Base-by-base conservation (phyloP, 2,329 filamentous ascomycete genomes). In the Ophiostoma quercus region DNA sequence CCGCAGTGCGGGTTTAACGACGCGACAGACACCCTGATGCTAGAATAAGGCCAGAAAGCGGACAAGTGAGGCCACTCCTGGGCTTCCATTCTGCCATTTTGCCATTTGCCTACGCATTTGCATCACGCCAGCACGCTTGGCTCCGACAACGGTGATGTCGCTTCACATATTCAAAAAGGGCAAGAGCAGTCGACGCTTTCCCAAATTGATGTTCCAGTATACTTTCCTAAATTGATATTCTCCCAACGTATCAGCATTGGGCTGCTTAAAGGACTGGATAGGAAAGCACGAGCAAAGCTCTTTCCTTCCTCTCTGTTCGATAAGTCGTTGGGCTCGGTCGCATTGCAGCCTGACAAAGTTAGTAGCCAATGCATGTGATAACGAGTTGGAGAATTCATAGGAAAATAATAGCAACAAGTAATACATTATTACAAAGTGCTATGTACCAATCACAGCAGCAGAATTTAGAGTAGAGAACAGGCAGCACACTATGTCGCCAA, bases 31-130 rank as follows among this genome's bases (percentile, higher is more conserved):
- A 12, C 29, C 11, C 29, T 32, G 29, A 62, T 47, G 19, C 16
- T 7, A 47, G 19, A 34, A 65, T 65, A 65, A 65, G 62, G 62
- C 62, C 62, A 65, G 62, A 65, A 65, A 65, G 62, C 37, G 34
- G 62, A 65, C 8, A 65, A 65, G 34, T 65, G 62, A 65, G 32
- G n/a, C 62, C 62, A 65, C 62, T 63, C 6, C 19, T 34, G 34
- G 9, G 34, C 12, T 12, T 32, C 12, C 29, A 8, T 22, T 12
- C 37, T 12, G 25, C 57, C 57, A 34, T 65, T 39, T n/a, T 5
- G 60, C 60, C 25, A n/a, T n/a, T 37, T 63, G 6, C 12, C 57
- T 32, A n/a, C 57, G 32, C 22, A 19, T 62, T 29, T 34, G 57
- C 57, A 32, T 16, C 57, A 62, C 57, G 57, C 25, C 57, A 32